These are phyloP conservation scores for Aspergillus ochraceoroseus DNA, from an alignment of 2,329 filamentous ascomycete species.

Conservation along the genomic window DNA sequence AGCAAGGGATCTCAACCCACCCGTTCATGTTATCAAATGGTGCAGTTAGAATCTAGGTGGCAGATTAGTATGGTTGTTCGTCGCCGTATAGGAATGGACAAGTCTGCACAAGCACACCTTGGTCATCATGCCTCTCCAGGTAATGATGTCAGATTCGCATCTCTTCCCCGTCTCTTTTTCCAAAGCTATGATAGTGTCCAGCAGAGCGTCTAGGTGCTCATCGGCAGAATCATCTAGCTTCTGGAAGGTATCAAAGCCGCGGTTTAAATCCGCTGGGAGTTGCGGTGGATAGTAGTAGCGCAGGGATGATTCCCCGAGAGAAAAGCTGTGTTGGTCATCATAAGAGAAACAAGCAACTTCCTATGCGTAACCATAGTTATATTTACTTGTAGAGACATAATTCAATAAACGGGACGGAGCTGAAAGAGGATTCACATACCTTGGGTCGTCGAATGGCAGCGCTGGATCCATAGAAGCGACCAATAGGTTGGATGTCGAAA, in stretches of 20 bases:
- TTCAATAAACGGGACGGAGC: not conserved
- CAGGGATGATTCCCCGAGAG: slow-evolving; percentile 70
- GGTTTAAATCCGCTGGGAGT: slow-evolving; percentile 67
- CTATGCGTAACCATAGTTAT: slow-evolving; percentile 42
- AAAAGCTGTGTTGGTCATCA: slow-evolving; percentile 73
- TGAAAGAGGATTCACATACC: slow-evolving; percentile 42
- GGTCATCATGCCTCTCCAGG: slow-evolving; percentile 98
- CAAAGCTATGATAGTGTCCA: slow-evolving; percentile 67
- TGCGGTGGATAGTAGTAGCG: slow-evolving; percentile 80
- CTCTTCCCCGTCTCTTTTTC: slow-evolving; percentile 65
- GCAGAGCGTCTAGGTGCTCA: slow-evolving; percentile 78
- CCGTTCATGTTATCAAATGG: slow-evolving; percentile 78
- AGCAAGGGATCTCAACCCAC: slow-evolving; percentile 47
- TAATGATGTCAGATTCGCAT: slow-evolving; percentile 74
- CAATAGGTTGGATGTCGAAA: slow-evolving; percentile 67
- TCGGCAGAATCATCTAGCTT: slow-evolving; percentile 78
- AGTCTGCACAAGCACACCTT: slow-evolving; percentile 56
- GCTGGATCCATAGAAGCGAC: slow-evolving; percentile 62
- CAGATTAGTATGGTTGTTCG: not conserved
- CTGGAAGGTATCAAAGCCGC: slow-evolving; percentile 75
- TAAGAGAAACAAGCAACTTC: slow-evolving; percentile 94
- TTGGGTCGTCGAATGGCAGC: slow-evolving; percentile 70
- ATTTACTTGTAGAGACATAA: not conserved
- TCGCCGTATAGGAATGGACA: not conserved
- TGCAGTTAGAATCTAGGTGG: slow-evolving; percentile 68